Evolutionary conservation across 371 early-diverging fungal genomes (phyloP).

Genomic region (Mortierella sp.): DNA sequence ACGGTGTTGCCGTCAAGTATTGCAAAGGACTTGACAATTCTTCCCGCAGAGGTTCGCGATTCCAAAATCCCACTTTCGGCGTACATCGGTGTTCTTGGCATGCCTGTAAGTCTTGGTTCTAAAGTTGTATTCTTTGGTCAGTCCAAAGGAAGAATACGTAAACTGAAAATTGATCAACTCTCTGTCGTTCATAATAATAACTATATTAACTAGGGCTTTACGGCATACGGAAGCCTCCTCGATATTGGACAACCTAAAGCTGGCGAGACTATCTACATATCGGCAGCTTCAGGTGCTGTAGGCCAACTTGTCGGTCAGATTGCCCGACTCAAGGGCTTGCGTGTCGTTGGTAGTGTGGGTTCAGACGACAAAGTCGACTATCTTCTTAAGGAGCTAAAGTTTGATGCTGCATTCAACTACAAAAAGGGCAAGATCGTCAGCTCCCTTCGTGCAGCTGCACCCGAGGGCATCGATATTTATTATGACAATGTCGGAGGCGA

Average conservation of each 20-base stretch:
- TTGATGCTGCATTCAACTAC: conserved; percentile 83
- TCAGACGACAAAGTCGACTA: conserved; percentile 76
- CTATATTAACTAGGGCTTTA: conserved; percentile 42
- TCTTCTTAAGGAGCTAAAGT: conserved; percentile 64
- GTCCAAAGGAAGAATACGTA: too few species aligned
- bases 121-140: too few species aligned
- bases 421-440: conserved; percentile 76
- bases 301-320: conserved; percentile 76
- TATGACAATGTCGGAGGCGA: conserved; percentile 81
- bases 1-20: neutral
- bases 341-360: conserved; percentile 76
- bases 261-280: conserved; percentile 75
- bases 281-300: conserved; percentile 70
- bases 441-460: conserved; percentile 38
- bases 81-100: conserved; percentile 65
- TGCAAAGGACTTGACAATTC: neutral
- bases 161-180: neutral
- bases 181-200: neutral
- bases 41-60: conserved; percentile 9
- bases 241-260: conserved; percentile 63
- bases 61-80: conserved; percentile 59
- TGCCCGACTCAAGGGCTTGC: conserved; percentile 66
- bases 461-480: conserved; percentile 78
- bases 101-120: conserved; percentile 50
- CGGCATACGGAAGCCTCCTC: conserved; percentile 22